Base-by-base conservation (phyloP, 257 asterid genomes). In the Rhazya stricta region DNA sequence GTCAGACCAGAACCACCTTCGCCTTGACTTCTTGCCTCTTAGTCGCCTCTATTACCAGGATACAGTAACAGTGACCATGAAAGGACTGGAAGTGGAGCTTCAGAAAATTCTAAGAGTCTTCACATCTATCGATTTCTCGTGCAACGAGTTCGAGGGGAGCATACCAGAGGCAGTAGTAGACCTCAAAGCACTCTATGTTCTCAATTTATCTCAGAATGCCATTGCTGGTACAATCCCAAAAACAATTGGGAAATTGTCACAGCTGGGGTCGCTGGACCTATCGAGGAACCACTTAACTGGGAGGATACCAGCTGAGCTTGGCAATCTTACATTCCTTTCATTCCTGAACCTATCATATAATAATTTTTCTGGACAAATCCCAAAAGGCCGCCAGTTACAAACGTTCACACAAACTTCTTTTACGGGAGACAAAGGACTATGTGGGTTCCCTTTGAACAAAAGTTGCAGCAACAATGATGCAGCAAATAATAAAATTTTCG, bases 21-120 rank as follows among this genome's bases (percentile, higher is more conserved):
- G 30, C 16, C 76, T 60, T 48, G 76, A 11, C 1, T 63, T 82
- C 76, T 50, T 81, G 61, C 9, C 34, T 3, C 30, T 87, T 58
- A 77, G n/a, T 45, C 25, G 63, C 12, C 62, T 74, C 0, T 84
- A 87, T 82, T 90, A 90, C 68, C 87, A 84, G 84, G 89, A 89
- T 53, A 77, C 84, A 0, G 89, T 92, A 42, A 82, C 78, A 18
- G 78, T 86, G 8, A 89, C 88, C 70, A 39, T 82, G 50, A 89
- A 90, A 86, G 96, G 97, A 6, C 36, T 73, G 0, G 89, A 90
- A 67, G 9, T 84, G 76, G 86, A 89, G 82, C 84, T 90, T 37
- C 83, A 43, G 77, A 90, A 90, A 77, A 87, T 92, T 41, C 77
- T 89, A 53, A 89, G n/a, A 27, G 45, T 71, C 63, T 70, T 46